Evolutionary conservation across 1,284 basidiomycete species (phyloP), one percentile per base, ranked within the genome.

Genomic region (Grifola frondosa): DNA sequence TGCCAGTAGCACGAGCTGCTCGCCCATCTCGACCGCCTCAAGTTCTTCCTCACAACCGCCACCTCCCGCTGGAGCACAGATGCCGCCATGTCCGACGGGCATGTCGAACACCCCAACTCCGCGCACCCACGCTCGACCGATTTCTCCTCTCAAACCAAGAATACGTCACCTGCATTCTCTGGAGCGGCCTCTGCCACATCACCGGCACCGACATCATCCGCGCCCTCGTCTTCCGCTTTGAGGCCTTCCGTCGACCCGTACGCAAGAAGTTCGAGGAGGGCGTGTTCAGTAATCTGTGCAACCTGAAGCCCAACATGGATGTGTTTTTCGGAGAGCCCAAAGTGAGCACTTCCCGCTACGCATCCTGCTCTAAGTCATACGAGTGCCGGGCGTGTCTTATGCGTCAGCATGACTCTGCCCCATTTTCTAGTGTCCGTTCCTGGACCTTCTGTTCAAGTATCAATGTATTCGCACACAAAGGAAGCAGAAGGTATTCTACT

Each of bases 381-480:
- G n/a, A n/a, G n/a, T n/a, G n/a, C n/a, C n/a, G n/a, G n/a, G n/a
- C n/a, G n/a, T n/a, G n/a, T n/a, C n/a, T n/a, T n/a, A n/a, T n/a
- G n/a, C n/a, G n/a, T n/a, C n/a, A n/a, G n/a, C n/a, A n/a, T n/a
- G 8, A 13, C 7, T 6, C 6, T 31, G 30, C 30, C n/a, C 6
- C n/a, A 9, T 28, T 28, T 28, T n/a, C 34, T 22, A 90, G 88
- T 88, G 84, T 9, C 83, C 83, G 13, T 85, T 92, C 74, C 73
- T 96, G 12, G 91, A 95, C 58, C 74, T 93, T 17, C 70, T 96
- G 8, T 95, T 94, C 80, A 91, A 91, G 63, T 91, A 89, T 57
- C 90, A 92, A 58, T 93, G 91, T 62, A 94, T 96, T 49, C 81
- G 91, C 25, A 95, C 91, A 0, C 92, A 95, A 64, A 96, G 94